These are phyloP conservation scores for Draba incana DNA, from an alignment of 345 rosid species.

Conservation along the genomic window DNA sequence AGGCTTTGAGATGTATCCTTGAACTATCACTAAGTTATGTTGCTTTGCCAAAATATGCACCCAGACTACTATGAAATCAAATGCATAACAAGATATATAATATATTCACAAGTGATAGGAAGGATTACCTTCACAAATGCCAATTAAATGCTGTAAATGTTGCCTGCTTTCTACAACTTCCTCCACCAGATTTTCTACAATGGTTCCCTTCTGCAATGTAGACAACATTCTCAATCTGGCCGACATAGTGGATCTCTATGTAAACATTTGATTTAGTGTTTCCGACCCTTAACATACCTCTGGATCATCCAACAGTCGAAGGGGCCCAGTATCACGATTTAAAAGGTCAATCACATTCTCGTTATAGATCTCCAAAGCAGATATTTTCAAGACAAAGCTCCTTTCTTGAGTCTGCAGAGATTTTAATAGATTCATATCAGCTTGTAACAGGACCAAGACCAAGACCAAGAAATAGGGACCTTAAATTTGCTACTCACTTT, in stretches of 20 bases:
- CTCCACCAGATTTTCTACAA: slow-evolving; percentile 84
- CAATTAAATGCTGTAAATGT: slow-evolving; percentile 77
- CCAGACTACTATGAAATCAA: slow-evolving; percentile 9
- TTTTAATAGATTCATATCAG: slow-evolving; percentile 14
- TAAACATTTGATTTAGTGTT: slow-evolving; percentile 20
- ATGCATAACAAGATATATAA: not conserved
- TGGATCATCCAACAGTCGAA: slow-evolving; percentile 94
- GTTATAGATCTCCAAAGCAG: slow-evolving; percentile 94
- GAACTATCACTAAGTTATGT: slow-evolving; percentile 13
- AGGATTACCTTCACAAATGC: slow-evolving; percentile 81
- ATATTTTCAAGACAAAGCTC: slow-evolving; percentile 71
- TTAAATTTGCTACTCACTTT: slow-evolving; percentile 49
- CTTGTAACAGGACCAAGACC: not conserved
- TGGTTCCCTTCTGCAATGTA: slow-evolving; percentile 75
- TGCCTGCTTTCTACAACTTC: slow-evolving; percentile 72
- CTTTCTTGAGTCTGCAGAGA: slow-evolving; percentile 65
- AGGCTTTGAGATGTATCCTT: slow-evolving; percentile 7
- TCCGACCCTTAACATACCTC: slow-evolving; percentile 60
- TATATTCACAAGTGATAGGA: slow-evolving; percentile 7
- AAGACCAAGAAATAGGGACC: slow-evolving; percentile 8
- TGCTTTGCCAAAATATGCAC: slow-evolving; percentile 9
- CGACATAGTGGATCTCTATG: slow-evolving; percentile 12
- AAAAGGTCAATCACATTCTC: slow-evolving; percentile 87
- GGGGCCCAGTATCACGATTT: slow-evolving; percentile 78
- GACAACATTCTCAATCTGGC: slow-evolving; percentile 25